Evolutionary conservation across 345 rosid genomes (phyloP).

Genomic region (Eucalyptus erythrocorys): DNA sequence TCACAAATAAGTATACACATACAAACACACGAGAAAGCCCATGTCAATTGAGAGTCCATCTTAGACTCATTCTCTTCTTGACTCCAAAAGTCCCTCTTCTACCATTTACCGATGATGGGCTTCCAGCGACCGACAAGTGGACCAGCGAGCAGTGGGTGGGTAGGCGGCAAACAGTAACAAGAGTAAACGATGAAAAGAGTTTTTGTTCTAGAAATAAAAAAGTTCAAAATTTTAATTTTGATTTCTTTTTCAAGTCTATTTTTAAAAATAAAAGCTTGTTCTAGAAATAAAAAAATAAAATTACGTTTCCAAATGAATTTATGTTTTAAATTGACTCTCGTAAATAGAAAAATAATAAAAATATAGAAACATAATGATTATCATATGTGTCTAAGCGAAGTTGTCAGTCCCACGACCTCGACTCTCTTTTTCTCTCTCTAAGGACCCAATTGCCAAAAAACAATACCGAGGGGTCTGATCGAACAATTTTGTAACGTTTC

Average conservation of each 20-base stretch:
- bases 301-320: no score
- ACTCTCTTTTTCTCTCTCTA: background rate
- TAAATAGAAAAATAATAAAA: no score
- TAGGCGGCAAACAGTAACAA: fast-evolving
- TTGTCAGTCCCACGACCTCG: background rate
- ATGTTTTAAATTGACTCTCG: fast-evolving
- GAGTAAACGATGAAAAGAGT: fast-evolving
- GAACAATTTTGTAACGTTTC: background rate
- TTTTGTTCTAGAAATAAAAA: no score
- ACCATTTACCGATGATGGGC: fast-evolving
- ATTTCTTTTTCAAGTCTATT: no score
- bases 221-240: no score
- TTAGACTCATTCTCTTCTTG: no score
- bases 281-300: no score
- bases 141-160: fast-evolving
- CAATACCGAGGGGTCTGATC: background rate
- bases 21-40: no score
- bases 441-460: background rate
- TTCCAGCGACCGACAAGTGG: fast-evolving
- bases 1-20: no score
- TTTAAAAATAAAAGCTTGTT: no score
- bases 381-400: fast-evolving
- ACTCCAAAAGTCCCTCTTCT: no score
- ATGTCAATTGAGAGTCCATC: no score
- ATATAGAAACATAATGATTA: fast-evolving